Evolutionary conservation across 768 basidiomycete species (phyloP).

Genomic region (Lactifluus echinatus): DNA sequence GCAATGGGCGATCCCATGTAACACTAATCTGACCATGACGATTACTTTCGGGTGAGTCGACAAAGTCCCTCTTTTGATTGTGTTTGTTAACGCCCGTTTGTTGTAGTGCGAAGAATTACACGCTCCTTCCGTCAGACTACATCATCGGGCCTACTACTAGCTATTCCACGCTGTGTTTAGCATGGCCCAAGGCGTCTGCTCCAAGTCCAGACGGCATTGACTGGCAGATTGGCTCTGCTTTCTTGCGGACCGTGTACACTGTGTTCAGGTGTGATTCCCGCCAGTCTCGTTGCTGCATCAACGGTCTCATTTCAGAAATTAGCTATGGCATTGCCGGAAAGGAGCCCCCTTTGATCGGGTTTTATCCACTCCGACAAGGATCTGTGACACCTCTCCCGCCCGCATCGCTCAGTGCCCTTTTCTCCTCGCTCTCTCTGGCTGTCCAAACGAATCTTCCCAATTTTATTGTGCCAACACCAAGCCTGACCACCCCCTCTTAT

Average conservation of each 20-base stretch:
- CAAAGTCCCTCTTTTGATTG: background rate
- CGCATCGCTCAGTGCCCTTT: constrained; percentile 37
- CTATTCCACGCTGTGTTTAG: constrained; percentile 57
- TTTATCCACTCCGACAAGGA: constrained; percentile 43
- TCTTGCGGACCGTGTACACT: constrained; percentile 69
- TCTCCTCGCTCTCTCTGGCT: constrained; percentile 56
- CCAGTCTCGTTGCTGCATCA: background rate
- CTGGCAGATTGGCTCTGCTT: constrained; percentile 70
- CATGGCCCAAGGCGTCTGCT: constrained; percentile 62
- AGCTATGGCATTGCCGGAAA: constrained; percentile 69
- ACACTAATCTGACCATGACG: constrained; percentile 46
- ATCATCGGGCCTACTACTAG: constrained; percentile 61
- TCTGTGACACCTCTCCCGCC: constrained; percentile 37
- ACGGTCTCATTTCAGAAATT: background rate
- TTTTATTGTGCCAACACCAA: constrained; percentile 55
- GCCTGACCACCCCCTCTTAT: constrained; percentile 55
- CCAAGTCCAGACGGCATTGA: constrained; percentile 70
- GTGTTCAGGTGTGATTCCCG: constrained; percentile 50
- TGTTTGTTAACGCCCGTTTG: background rate
- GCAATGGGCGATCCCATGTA: constrained; percentile 72
- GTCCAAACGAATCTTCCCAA: constrained; percentile 66
- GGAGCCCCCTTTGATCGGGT: constrained; percentile 71
- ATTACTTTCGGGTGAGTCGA: constrained; percentile 59
- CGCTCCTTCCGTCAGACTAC: constrained; percentile 67
- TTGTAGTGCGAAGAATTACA: constrained; percentile 42